phyloP scores from a whole-genome alignment of 345 rosid genomes.

The Eucalyptus polyanthemos region DNA sequence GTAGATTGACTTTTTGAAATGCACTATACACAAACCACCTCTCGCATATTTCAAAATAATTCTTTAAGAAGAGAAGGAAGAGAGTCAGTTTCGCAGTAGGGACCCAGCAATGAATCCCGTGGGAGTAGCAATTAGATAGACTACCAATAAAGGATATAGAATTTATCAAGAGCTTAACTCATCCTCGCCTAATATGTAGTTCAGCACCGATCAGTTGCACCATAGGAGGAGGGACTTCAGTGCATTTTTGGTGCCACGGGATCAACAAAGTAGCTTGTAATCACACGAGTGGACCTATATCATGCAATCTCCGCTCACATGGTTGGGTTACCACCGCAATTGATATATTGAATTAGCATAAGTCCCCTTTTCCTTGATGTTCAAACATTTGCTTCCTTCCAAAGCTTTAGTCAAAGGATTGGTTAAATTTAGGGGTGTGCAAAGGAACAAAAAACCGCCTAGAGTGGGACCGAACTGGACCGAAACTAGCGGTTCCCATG shows the following conservation, averaged over 20 bases:
- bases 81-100: not conserved
- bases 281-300: too few relatives aligned
- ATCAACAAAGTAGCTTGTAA: not conserved
- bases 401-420: not conserved
- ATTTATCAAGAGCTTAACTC: not conserved
- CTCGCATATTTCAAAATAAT: not conserved
- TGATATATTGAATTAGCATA: not conserved
- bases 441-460: too few relatives aligned
- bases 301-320: not conserved
- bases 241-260: not conserved
- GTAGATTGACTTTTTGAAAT: not conserved
- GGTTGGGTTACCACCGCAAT: not conserved
- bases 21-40: not conserved
- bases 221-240: not conserved
- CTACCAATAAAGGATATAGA: not conserved
- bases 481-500: too few relatives aligned
- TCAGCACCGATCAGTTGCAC: not conserved
- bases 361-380: not conserved
- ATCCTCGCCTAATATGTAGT: not conserved
- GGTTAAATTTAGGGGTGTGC: not conserved
- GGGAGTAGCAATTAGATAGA: not conserved
- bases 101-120: not conserved
- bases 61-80: not conserved
- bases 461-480: too few relatives aligned
- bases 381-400: not conserved